Base-by-base conservation (phyloP, 2,329 filamentous ascomycete species). In the Penicillium capsulatum region DNA sequence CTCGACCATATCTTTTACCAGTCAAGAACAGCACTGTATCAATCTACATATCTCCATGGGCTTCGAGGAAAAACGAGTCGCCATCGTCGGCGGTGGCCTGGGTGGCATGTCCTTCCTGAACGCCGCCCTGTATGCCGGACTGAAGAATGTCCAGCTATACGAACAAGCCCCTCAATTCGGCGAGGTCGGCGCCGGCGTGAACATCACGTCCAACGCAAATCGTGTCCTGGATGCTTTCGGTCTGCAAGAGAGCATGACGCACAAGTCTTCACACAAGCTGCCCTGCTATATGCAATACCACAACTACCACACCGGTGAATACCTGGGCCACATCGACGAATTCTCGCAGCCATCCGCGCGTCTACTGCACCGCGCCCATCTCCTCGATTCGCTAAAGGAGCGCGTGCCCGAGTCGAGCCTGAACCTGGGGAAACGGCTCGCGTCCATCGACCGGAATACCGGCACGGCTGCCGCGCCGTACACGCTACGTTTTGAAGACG, bases 401-500 rank as follows among this genome's bases (percentile, higher is more conserved):
- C 47, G 58, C 14, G 45, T 65, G 0, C 61, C 61, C 1, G 15
- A 50, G 7, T 51, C 44, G 4, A 28, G 26, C 10, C 44, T 60
- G 5, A 53, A 56, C 19, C 45, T 63, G 14, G 45, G 53, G 7
- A 61, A 59, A 47, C 53, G 50, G 3, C 44, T 63, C 8, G 47
- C 13, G 16, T 51, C 40, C 4, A 42, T 55, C 16, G 43, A 51
- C n/a, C 42, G 55, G 15, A 48, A 47, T 8, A 44, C 51, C 11
- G 19, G 32, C 2, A 39, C 48, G 5, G 31, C 17, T 2, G 42
- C 50, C 14, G 58, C 39, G 48, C 59, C 50, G 38, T 71, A 50
- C 3, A 47, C 57, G 3, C 51, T 74, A 24, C 54, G 53, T 14
- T 75, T 75, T 36, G 50, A 59, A 11, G 72, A 75, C 44, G 71